phyloP scores from a whole-genome alignment of 1,284 basidiomycete genomes.

The Sporisorium sorghi region DNA sequence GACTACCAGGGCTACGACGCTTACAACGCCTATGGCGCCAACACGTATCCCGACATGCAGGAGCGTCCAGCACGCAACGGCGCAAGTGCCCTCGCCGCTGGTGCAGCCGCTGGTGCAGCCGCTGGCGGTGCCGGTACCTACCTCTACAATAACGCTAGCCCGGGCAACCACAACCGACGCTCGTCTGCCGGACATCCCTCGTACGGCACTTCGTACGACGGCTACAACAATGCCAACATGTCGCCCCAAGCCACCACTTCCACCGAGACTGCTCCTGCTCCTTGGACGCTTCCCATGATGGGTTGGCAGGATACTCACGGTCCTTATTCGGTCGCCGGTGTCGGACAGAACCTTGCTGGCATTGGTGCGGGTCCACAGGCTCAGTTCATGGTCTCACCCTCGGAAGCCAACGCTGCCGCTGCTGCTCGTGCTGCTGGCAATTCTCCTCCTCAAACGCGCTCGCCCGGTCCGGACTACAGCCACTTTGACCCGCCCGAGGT shows the following conservation, averaged over 20 bases:
- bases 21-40: constrained; percentile 25
- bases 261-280: constrained; percentile 32
- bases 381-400: constrained; percentile 46
- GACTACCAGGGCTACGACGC: constrained; percentile 32
- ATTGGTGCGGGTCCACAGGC: constrained; percentile 26
- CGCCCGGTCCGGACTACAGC: constrained; percentile 53
- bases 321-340: constrained; percentile 39
- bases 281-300: constrained; percentile 47
- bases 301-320: constrained; percentile 42
- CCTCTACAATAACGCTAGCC: constrained; percentile 32
- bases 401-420: constrained; percentile 32
- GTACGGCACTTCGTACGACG: constrained; percentile 25
- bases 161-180: constrained; percentile 22
- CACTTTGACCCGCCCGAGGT: constrained; percentile 64
- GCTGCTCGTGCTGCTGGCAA: constrained; percentile 19
- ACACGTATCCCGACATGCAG: constrained; percentile 45
- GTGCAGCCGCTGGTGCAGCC: constrained; percentile 45
- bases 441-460: constrained; percentile 20
- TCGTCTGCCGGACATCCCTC: constrained; percentile 37
- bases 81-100: constrained; percentile 41
- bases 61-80: constrained; percentile 18
- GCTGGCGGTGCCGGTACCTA: constrained; percentile 38
- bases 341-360: constrained; percentile 27
- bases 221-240: constrained; percentile 31
- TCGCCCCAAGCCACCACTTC: constrained; percentile 25